A percentile compares a stretch with the other conserved stretches of the same genome.
Conservation (phyloP, 768 basidiomycete genomes). For the Mrakia hoshinonis region DNA sequence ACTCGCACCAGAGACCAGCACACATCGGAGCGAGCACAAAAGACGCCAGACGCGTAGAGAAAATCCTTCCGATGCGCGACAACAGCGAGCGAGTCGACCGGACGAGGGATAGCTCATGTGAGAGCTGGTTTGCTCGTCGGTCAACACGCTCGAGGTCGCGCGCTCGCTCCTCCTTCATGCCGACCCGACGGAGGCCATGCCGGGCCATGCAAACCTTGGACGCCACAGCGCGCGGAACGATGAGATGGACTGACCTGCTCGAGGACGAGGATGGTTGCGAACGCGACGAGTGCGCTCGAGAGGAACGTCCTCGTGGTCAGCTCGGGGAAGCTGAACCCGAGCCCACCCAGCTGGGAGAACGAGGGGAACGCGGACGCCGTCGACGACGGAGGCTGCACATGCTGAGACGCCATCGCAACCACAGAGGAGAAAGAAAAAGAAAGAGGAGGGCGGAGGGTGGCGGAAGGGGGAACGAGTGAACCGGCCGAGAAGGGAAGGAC, state of each 20-base stretch:
- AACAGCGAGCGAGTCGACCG: no score
- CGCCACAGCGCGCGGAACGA: neutral
- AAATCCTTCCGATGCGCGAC: no score
- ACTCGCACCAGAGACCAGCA: no score
- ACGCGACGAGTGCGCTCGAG: neutral
- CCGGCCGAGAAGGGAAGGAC: neutral
- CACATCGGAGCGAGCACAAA: no score
- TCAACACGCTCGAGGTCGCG: no score
- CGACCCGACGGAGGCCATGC: neutral
- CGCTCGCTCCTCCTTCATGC: neutral
- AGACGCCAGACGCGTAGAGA: no score
- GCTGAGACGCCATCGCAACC: neutral
- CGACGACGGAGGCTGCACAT: neutral
- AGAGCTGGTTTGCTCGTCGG: no score
- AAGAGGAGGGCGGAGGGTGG: neutral
- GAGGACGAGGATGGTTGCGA: slow-evolving; percentile 2
- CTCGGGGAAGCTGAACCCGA: neutral
- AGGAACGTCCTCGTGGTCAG: slow-evolving; percentile 2
- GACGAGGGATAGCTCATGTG: no score
- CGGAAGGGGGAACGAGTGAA: neutral
- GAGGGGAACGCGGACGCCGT: neutral
- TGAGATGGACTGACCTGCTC: slow-evolving; percentile 7
- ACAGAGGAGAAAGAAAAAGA: neutral
- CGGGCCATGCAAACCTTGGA: neutral
- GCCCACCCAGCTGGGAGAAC: neutral